These are phyloP conservation scores for Beta lomatogona DNA, from an alignment of 179 eudicot genomes.

Conservation along the genomic window DNA sequence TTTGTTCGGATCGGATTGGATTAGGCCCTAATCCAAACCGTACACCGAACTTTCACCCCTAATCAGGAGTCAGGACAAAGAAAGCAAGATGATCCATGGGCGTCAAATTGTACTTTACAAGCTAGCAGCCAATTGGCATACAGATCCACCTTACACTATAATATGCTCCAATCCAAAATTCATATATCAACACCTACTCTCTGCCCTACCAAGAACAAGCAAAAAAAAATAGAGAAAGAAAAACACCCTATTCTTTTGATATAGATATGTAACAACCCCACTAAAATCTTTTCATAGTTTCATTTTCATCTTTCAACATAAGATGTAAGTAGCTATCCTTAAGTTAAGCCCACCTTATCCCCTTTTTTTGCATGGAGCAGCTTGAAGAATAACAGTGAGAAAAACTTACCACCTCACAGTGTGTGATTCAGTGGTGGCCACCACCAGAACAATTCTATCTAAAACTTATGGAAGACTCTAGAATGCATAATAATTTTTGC, in stretches of 20 bases:
- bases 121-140: not conserved
- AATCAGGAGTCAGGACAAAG: not conserved
- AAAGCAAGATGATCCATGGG: not conserved
- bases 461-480: not conserved
- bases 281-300: not conserved
- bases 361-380: not conserved
- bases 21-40: too few species aligned
- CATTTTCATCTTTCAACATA: not conserved
- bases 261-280: slow-evolving; percentile 11
- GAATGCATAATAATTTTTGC: not conserved
- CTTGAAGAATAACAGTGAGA: not conserved
- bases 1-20: too few species aligned
- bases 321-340: not conserved
- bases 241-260: not conserved
- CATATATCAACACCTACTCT: not conserved
- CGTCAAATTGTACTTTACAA: not conserved
- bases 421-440: not conserved
- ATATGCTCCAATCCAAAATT: slow-evolving; percentile 5
- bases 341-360: not conserved
- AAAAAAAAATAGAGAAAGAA: not conserved
- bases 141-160: slow-evolving; percentile 2
- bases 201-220: not conserved
- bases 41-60: too few species aligned
- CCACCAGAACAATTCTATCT: not conserved
- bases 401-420: not conserved